Evolutionary conservation across 1,284 basidiomycete species (phyloP), one percentile per base, ranked within the genome.

Genomic region (Neotropicomus parvogracilis): DNA sequence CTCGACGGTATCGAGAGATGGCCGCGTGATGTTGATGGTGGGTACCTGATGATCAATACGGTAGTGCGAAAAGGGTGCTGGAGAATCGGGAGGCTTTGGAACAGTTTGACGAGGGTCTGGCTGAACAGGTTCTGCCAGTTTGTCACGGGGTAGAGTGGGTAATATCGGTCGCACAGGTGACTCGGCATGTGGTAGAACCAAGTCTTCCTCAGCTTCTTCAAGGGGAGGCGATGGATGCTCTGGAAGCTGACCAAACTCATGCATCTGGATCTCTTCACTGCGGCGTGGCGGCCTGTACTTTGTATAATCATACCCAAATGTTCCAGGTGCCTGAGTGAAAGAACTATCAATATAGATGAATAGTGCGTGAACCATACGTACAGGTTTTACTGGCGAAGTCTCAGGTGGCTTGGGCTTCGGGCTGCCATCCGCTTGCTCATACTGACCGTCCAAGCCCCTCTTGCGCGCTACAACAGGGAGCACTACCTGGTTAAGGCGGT

Each of bases 401-500:
- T 70, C 66, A 9, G 64, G 63, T 60, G 67, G 67, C 59, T 69
- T 79, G 33, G 77, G 73, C 56, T 76, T 73, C 24, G 81, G 75
- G 56, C 75, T 81, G 11, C 83, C 84, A 60, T 81, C 77, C 14
- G 77, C 83, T 45, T 77, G 73, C 53, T 81, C 75, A 57, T 84
- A 88, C 52, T 83, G 75, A 34, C 75, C 78, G 47, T 85, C 80
- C 37, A 90, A 62, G 10, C 88, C 89, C 59, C 84, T 84, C 71
- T 91, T 91, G 52, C 87, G 78, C 14, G 91, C 90, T 5, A 94
- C 86, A 4, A 85, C 87, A 10, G 83, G 83, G 10, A 86, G 65
- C 3, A 85, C 78, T 20, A 85, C 78, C 79, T 49, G 26, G 39
- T 35, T 24, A 26, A 46, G 21, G n/a, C 46, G 27, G 27, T 28